Percentiles rank a stretch among this genome's conserved stretches.
phyloP scores from a whole-genome alignment of 192 early-diverging fungal species.

The Coemansia reversa region DNA sequence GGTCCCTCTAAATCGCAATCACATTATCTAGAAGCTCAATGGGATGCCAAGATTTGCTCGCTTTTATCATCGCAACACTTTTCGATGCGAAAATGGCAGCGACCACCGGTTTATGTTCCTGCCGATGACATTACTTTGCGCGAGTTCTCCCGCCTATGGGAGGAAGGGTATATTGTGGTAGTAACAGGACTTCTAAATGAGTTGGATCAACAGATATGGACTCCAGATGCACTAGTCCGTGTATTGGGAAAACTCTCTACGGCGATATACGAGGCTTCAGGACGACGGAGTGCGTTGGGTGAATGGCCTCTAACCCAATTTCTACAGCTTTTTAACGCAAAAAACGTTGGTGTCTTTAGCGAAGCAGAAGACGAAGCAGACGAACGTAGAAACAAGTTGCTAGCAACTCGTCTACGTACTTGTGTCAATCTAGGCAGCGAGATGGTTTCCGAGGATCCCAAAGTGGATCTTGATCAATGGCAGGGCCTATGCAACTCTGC shows the following conservation, averaged over 20 bases:
- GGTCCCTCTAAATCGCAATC: conserved; percentile 28
- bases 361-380: not conserved
- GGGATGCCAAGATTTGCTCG: conserved; percentile 15
- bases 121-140: conserved; percentile 23
- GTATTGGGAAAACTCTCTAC: conserved; percentile 12
- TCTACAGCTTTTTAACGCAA: conserved; percentile 15
- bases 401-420: conserved; percentile 12
- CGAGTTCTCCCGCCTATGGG: conserved; percentile 38
- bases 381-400: not conserved
- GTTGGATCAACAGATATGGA: conserved; percentile 4
- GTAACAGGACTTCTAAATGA: conserved; percentile 22
- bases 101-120: conserved; percentile 19
- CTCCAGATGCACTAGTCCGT: conserved; percentile 9
- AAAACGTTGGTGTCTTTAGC: not conserved
- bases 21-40: conserved; percentile 21
- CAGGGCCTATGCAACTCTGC: not conserved
- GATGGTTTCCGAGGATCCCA: not conserved
- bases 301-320: conserved; percentile 19
- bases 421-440: conserved; percentile 3
- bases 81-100: conserved; percentile 18
- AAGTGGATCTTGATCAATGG: not conserved
- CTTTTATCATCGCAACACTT: not conserved
- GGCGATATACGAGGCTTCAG: conserved; percentile 1
- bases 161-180: conserved; percentile 33
- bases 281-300: not conserved